A percentile compares a stretch with the other conserved stretches of the same genome.
phyloP scores from a whole-genome alignment of 140 eudicot species.

The Senecio squalidus region DNA sequence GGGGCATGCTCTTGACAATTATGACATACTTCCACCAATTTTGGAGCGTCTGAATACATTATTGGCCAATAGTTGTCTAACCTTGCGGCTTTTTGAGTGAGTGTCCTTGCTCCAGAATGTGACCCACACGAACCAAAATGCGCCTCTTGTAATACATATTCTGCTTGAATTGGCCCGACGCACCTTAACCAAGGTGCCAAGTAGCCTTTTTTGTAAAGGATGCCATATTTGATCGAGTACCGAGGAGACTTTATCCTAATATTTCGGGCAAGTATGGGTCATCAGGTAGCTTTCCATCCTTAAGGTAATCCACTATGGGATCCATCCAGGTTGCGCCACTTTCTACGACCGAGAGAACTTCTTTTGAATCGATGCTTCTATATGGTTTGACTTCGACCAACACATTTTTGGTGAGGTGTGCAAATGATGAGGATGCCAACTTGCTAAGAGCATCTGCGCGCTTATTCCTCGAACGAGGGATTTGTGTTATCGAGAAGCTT shows the following conservation, averaged over 20 bases:
- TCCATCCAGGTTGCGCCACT: not conserved
- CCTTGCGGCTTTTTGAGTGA: not conserved
- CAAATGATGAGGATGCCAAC: not conserved
- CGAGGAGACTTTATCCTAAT: not conserved
- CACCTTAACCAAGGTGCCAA: not conserved
- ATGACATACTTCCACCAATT: not conserved
- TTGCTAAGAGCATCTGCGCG: not conserved
- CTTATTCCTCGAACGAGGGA: not conserved
- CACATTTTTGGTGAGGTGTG: not conserved
- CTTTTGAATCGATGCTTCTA: not conserved
- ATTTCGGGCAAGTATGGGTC: not conserved
- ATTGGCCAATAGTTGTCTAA: not conserved
- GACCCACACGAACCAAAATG: not conserved
- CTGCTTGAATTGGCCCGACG: not conserved
- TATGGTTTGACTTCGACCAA: not conserved
- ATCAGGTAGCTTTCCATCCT: not conserved
- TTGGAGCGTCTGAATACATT: not conserved
- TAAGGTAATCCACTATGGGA: not conserved
- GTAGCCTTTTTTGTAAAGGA: not conserved
- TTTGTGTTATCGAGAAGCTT: not conserved
- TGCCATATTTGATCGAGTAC: not conserved
- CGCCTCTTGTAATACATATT: not conserved
- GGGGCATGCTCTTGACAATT: not conserved
- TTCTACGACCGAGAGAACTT: not conserved
- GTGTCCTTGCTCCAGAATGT: not conserved